Percentiles rank a stretch among this genome's conserved stretches.
These are phyloP conservation scores for Boletus rubescentipes DNA, from an alignment of 768 basidiomycete species.

Conservation along the genomic window DNA sequence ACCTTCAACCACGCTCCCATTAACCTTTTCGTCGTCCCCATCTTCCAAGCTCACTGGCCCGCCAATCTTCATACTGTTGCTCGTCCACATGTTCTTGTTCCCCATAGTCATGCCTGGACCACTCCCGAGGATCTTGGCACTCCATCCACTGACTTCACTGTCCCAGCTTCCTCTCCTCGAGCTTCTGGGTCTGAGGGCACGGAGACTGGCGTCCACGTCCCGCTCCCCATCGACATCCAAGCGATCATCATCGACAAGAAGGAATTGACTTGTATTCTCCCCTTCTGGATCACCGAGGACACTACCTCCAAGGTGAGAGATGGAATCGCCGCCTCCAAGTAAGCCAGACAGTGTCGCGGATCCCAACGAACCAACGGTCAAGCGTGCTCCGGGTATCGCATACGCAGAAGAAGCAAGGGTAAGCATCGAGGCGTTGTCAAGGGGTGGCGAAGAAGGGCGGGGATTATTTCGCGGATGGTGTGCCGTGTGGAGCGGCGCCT, in stretches of 20 bases:
- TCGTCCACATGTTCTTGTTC: conserved; percentile 61
- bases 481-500: conserved; percentile 86
- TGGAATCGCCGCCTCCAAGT: conserved; percentile 52
- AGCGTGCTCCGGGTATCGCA: conserved; percentile 61
- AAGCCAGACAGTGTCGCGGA: conserved; percentile 52
- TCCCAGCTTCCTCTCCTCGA: conserved; percentile 91
- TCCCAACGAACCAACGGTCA: conserved; percentile 42
- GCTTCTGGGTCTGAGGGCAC: conserved; percentile 85
- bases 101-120: conserved; percentile 46
- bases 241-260: conserved; percentile 65
- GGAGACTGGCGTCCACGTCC: conserved; percentile 84
- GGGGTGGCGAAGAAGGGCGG: conserved; percentile 84
- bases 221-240: conserved; percentile 48
- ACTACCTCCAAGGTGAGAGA: conserved; percentile 72
- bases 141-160: conserved; percentile 87
- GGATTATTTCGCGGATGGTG: conserved; percentile 97
- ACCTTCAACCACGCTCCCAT: conserved; percentile 17
- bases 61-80: conserved; percentile 60
- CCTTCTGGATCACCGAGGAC: conserved; percentile 48
- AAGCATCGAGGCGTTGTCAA: conserved; percentile 88
- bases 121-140: conserved; percentile 58
- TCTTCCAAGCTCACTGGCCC: conserved; percentile 49
- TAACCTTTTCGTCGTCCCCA: conserved; percentile 34
- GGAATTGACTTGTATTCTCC: conserved; percentile 68
- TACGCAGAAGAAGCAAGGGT: conserved; percentile 95